These are phyloP conservation scores for Cryphonectria carpinicola DNA, from an alignment of 2,329 filamentous ascomycete species.

Conservation along the genomic window DNA sequence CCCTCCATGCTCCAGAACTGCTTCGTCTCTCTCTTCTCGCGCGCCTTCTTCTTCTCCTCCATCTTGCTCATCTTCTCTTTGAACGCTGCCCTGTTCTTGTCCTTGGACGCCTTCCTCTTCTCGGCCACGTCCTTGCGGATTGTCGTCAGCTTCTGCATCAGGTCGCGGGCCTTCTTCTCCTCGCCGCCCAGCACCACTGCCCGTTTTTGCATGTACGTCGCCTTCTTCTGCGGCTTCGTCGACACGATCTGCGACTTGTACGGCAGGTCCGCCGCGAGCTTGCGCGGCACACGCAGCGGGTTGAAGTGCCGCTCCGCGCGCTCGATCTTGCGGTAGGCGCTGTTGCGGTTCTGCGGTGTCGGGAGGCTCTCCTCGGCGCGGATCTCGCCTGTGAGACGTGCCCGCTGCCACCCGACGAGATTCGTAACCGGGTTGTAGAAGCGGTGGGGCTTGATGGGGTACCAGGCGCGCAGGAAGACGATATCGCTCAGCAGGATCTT, in stretches of 20 bases:
- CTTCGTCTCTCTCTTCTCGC: constrained; percentile 89
- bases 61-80: constrained; percentile 81
- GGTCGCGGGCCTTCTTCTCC: constrained; percentile 83
- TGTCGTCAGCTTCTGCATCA: constrained; percentile 92
- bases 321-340: constrained; percentile 75
- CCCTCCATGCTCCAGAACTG: constrained; percentile 94
- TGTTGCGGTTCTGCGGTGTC: constrained; percentile 82
- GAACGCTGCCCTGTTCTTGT: constrained; percentile 80
- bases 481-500: constrained; percentile 97
- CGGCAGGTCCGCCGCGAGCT: constrained; percentile 81
- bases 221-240: constrained; percentile 77
- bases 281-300: constrained; percentile 73
- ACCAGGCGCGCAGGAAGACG: constrained; percentile 95
- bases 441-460: constrained; percentile 88
- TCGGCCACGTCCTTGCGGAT: constrained; percentile 88
- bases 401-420: constrained; percentile 87
- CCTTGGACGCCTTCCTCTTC: constrained; percentile 83
- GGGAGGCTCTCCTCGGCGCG: constrained; percentile 74
- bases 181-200: constrained; percentile 85
- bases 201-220: constrained; percentile 93
- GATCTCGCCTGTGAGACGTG: constrained; percentile 93
- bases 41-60: constrained; percentile 80
- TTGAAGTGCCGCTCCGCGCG: constrained; percentile 77
- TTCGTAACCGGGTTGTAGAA: constrained; percentile 98
- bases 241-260: constrained; percentile 89